These are phyloP conservation scores for Inonotus hispidus DNA, from an alignment of 1,284 basidiomycete species.

Conservation along the genomic window DNA sequence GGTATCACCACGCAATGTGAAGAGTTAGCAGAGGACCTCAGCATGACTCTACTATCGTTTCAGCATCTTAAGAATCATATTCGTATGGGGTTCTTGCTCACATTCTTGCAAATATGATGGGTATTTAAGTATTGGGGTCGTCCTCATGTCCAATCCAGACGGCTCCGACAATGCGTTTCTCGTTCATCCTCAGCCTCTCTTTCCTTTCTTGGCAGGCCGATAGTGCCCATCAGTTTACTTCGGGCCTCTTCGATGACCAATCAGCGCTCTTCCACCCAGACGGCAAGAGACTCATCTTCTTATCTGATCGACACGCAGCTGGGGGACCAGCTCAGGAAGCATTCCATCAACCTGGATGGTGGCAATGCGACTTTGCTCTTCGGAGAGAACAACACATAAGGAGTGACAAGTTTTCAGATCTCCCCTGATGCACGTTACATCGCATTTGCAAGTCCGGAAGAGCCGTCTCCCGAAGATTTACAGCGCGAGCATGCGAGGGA, in stretches of 20 bases:
- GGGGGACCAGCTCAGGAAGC: slow-evolving; percentile 19
- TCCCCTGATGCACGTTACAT: slow-evolving; percentile 22
- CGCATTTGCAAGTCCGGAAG: slow-evolving; percentile 19
- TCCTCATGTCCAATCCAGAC: no score
- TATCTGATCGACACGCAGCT: slow-evolving; percentile 20
- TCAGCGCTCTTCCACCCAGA: slow-evolving; percentile 17
- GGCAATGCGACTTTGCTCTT: slow-evolving; percentile 16
- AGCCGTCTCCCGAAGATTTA: slow-evolving; percentile 20
- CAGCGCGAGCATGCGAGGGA: slow-evolving; percentile 19
- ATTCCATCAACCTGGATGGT: slow-evolving; percentile 13
- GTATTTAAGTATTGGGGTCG: no score
- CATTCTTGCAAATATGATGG: no score
- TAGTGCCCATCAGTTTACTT: slow-evolving; percentile 19
- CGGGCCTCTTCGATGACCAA: slow-evolving; percentile 18
- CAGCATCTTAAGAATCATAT: no score
- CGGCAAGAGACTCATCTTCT: slow-evolving; percentile 17
- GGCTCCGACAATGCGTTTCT: no score
- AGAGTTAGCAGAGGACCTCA: no score
- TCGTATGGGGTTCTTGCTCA: no score
- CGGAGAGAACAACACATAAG: slow-evolving; percentile 11
- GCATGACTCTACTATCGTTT: no score
- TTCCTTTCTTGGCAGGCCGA: background rate
- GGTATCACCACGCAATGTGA: no score
- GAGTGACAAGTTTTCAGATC: slow-evolving; percentile 13
- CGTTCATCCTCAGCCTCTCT: no score